phyloP scores from a whole-genome alignment of 306 rosid species.

The Psophocarpus tetragonolobus region DNA sequence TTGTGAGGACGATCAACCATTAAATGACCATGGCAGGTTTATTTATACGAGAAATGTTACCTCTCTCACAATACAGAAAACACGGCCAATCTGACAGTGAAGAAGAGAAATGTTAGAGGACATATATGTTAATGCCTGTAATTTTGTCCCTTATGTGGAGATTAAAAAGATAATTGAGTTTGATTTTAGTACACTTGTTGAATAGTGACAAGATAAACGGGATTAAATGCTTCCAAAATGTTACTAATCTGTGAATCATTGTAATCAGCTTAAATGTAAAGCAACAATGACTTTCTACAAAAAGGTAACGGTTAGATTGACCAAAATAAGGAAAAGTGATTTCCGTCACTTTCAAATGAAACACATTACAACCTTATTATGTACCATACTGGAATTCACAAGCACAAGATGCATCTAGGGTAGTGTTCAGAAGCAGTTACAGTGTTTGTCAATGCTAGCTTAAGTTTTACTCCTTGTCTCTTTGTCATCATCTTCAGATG shows the following conservation, averaged over 20 bases:
- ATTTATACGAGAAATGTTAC: neutral
- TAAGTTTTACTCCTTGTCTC: constrained; percentile 30
- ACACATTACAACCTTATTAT: neutral
- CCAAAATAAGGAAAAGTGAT: neutral
- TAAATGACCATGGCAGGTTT: neutral
- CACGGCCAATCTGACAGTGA: neutral
- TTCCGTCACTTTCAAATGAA: neutral
- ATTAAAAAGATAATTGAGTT: neutral
- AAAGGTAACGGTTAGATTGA: neutral
- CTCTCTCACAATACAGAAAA: neutral
- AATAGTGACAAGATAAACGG: constrained; percentile 17
- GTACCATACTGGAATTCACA: neutral
- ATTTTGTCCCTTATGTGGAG: neutral
- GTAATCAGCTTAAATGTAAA: constrained; percentile 28
- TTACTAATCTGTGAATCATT: constrained; percentile 1
- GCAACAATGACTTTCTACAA: constrained; percentile 30
- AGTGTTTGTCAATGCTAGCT: constrained; percentile 16
- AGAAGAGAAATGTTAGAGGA: neutral
- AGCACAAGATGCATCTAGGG: neutral
- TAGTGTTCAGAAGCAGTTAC: neutral
- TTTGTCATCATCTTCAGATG: constrained; percentile 21
- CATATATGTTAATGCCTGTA: neutral
- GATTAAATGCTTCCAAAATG: constrained; percentile 22
- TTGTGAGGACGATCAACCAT: neutral
- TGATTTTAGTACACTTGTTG: constrained; percentile 8